A percentile compares a stretch with the other conserved stretches of the same genome.
phyloP scores from a whole-genome alignment of 345 rosid genomes.

The Sonneratia alba region DNA sequence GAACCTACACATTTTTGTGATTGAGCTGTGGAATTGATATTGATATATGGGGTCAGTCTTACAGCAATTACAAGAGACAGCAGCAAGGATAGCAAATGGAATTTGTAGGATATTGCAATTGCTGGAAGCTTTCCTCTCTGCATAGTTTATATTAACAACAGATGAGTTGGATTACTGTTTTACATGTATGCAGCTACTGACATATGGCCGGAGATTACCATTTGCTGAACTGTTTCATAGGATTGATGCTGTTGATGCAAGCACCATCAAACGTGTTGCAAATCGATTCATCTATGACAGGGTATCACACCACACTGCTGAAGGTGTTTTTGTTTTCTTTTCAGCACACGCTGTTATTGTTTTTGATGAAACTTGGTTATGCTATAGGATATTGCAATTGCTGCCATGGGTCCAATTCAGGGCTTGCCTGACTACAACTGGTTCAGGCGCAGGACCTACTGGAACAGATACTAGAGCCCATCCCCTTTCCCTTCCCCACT shows the following conservation, averaged over 20 bases:
- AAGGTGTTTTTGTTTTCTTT: not conserved
- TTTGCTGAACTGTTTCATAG: constrained; percentile 81
- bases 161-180: not conserved
- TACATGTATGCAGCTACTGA: constrained; percentile 55
- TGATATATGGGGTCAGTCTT: not conserved
- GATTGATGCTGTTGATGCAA: constrained; percentile 89
- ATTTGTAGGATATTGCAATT: not conserved
- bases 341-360: not conserved
- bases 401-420: constrained; percentile 93
- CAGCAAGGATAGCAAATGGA: not conserved
- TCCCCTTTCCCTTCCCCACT: not conserved
- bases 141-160: not conserved
- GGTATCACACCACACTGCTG: constrained; percentile 26
- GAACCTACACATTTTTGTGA: not conserved
- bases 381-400: constrained; percentile 82
- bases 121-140: not conserved
- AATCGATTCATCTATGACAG: constrained; percentile 77
- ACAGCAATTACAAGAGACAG: not conserved
- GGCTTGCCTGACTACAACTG: constrained; percentile 86
- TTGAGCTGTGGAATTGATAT: not conserved
- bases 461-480: constrained; percentile 69
- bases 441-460: constrained; percentile 99
- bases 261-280: constrained; percentile 82
- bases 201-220: constrained; percentile 92
- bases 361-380: not conserved